Base-by-base conservation (phyloP, 2,329 filamentous ascomycete species). In the Ascochyta viciae-villosae region DNA sequence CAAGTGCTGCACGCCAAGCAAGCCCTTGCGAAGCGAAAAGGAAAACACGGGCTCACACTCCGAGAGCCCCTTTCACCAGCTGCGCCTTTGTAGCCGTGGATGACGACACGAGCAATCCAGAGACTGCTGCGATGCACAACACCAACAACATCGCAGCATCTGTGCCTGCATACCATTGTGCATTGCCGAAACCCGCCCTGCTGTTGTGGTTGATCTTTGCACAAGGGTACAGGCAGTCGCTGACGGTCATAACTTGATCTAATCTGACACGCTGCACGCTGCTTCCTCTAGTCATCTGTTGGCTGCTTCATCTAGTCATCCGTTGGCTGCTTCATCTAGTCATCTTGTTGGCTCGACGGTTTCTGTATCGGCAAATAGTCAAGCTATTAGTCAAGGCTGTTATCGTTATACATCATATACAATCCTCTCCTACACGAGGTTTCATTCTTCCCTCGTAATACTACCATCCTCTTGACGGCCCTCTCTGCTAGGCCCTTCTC, bases 401-500 rank as follows among this genome's bases (percentile, higher is more conserved):
- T 19, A 13, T 15, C 9, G 7, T 16, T 39, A 23, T 23, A 39
- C 22, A 42, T 38, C 41, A 13, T 19, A 31, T 42, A 50, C 46
- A 50, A 37, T 37, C 6, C 46, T 33, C 50, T 42, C n/a, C 8
- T 50, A 50, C 41, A 42, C 8, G 15, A 12, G 27, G 6, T 35
- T 50, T 62, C 42, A 87, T 33, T 79, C 77, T 71, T 88, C 85
- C 64, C 82, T 82, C 40, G 87, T 81, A 75, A 82, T 83, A 54
- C 83, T 87, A 24, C 83, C 84, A 70, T 88, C 86, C 43, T 82
- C 77, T 80, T 85, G 87, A 61, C 79, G 80, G 3, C 86, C 86
- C 62, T 85, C 83, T 31, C 75, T 71, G 58, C 79, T 80, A 0
- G 73, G 74, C 0, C 84, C 84, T 67, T 86, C 86, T 61, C 78